A percentile compares a stretch with the other conserved stretches of the same genome.
These are phyloP conservation scores for Hyaloperonospora arabidopsidis DNA, from an alignment of 352 stramenopile genomes.

Conservation along the genomic window DNA sequence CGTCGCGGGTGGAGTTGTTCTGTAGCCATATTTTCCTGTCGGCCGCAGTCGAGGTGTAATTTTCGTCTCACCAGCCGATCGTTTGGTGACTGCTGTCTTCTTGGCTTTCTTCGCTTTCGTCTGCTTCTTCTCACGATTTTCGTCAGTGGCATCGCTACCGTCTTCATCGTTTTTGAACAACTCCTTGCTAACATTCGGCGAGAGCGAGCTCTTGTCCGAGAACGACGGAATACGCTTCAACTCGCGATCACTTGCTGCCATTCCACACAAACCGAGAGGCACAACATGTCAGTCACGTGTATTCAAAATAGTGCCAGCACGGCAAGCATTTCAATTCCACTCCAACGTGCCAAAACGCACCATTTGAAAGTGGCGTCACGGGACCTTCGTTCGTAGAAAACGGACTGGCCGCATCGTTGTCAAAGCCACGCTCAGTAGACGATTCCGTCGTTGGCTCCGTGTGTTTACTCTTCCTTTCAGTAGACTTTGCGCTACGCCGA, in stretches of 20 bases:
- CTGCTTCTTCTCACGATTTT: constrained; percentile 21
- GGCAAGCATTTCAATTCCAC: neutral
- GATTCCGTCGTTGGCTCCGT: constrained; percentile 30
- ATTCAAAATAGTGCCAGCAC: neutral
- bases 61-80: constrained; percentile 19
- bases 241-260: constrained; percentile 52
- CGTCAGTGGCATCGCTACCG: constrained; percentile 27
- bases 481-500: constrained; percentile 16
- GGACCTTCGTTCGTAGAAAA: constrained; percentile 52
- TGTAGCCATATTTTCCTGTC: constrained; percentile 43
- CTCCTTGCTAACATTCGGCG: constrained; percentile 43
- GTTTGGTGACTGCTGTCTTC: constrained; percentile 19
- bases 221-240: constrained; percentile 51
- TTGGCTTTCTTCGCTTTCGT: constrained; percentile 28
- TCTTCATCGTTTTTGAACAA: constrained; percentile 40
- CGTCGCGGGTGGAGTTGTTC: constrained; percentile 35
- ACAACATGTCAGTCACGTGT: constrained; percentile 7
- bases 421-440: constrained; percentile 40
- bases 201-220: constrained; percentile 40
- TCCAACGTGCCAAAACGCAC: constrained; percentile 21
- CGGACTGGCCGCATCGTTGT: constrained; percentile 36
- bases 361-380: constrained; percentile 64
- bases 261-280: constrained; percentile 1
- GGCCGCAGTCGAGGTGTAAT: constrained; percentile 21
- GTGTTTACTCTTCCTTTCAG: constrained; percentile 14